Percentiles rank a stretch among this genome's conserved stretches.
Conservation (phyloP, 164 flowering plant species). For the Chimonanthus praecox region DNA sequence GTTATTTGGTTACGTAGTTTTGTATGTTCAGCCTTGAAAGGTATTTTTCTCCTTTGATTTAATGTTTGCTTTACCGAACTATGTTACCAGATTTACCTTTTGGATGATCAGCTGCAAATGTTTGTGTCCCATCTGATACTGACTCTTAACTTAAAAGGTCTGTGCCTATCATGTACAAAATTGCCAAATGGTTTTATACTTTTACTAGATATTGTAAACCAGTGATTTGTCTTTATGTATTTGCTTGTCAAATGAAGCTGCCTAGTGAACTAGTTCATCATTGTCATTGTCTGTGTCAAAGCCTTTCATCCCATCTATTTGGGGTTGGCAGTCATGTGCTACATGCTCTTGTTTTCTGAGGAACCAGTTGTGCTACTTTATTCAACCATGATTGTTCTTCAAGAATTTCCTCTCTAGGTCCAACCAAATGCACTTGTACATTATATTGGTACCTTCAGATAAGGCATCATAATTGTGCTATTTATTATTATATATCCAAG, state of each 20-base stretch:
- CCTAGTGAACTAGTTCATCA: background rate
- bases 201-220: background rate
- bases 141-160: slow-evolving; percentile 10
- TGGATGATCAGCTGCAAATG: slow-evolving; percentile 9
- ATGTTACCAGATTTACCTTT: slow-evolving; percentile 7
- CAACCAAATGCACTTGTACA: too few relatives aligned
- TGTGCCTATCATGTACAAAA: background rate
- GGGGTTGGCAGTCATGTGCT: too few relatives aligned
- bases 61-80: background rate
- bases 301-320: too few relatives aligned
- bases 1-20: background rate
- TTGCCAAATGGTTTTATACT: background rate
- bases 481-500: background rate
- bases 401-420: background rate
- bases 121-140: slow-evolving; percentile 5
- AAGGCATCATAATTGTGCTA: background rate
- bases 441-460: background rate
- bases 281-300: background rate
- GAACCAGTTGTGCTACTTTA: background rate
- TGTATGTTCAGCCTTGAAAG: background rate
- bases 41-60: background rate
- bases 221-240: background rate
- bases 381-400: background rate
- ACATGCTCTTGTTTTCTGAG: background rate
- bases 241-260: background rate